Percentiles rank a stretch among this genome's conserved stretches.
Evolutionary conservation across 768 basidiomycete species (phyloP).

Genomic region (Cubamyces lactineus): DNA sequence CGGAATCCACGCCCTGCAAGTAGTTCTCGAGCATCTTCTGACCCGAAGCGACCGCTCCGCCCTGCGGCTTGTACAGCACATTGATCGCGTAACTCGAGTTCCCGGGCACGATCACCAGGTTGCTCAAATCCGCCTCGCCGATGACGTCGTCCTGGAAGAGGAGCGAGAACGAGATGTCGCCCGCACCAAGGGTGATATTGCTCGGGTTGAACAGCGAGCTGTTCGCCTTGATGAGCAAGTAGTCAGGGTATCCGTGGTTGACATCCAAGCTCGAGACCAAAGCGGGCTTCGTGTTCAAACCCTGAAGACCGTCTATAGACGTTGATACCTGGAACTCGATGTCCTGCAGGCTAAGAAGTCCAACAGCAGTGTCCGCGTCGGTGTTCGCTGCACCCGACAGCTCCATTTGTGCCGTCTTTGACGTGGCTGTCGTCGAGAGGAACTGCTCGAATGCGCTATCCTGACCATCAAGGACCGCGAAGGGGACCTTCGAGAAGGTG

Average conservation of each 20-base stretch:
- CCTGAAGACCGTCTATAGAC: constrained; percentile 64
- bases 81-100: constrained; percentile 58
- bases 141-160: constrained; percentile 59
- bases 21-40: constrained; percentile 64
- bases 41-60: constrained; percentile 55
- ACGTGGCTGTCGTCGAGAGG: constrained; percentile 60
- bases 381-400: constrained; percentile 57
- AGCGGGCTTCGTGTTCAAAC: constrained; percentile 59
- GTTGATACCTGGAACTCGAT: constrained; percentile 65
- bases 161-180: constrained; percentile 64
- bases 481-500: constrained; percentile 60
- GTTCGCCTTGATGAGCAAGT: constrained; percentile 67
- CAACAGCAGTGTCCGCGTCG: constrained; percentile 67
- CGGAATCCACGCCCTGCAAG: constrained; percentile 62
- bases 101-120: constrained; percentile 63
- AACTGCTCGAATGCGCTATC: constrained; percentile 62
- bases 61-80: constrained; percentile 64
- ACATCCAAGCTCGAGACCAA: constrained; percentile 64
- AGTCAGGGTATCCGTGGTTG: constrained; percentile 65
- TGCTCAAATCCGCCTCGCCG: constrained; percentile 60
- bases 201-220: constrained; percentile 67
- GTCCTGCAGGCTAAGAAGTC: constrained; percentile 55
- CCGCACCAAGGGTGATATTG: constrained; percentile 47
- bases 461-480: constrained; percentile 53
- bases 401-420: constrained; percentile 46